A percentile compares a stretch with the other conserved stretches of the same genome.
Conservation (phyloP, 2,329 filamentous ascomycete genomes). For the Ascochyta koolunga region DNA sequence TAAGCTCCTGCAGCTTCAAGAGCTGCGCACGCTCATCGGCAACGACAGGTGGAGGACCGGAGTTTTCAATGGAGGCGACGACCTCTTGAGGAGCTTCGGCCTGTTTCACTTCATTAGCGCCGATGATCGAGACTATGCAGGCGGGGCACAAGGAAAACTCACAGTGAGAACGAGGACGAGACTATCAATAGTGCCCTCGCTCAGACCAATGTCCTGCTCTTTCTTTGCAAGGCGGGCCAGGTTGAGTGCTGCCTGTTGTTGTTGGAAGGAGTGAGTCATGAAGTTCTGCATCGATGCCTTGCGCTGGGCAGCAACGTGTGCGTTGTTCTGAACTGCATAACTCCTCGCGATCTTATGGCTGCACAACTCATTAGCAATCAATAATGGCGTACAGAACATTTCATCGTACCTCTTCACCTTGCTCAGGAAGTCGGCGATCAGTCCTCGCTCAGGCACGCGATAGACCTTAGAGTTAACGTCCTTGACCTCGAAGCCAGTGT, state of each 20-base stretch:
- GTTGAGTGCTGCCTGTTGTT: slow-evolving; percentile 71
- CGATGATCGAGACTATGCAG: slow-evolving; percentile 37
- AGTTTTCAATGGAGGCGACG: slow-evolving; percentile 36
- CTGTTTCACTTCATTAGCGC: slow-evolving; percentile 48
- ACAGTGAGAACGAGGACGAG: slow-evolving; percentile 69
- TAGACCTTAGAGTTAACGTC: slow-evolving; percentile 49
- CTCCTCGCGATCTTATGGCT: slow-evolving; percentile 24
- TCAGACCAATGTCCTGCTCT: slow-evolving; percentile 57
- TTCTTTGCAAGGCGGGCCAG: slow-evolving; percentile 63
- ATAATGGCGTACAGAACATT: neutral
- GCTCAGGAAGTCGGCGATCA: slow-evolving; percentile 66
- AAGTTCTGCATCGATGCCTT: slow-evolving; percentile 37
- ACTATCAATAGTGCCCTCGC: slow-evolving; percentile 51
- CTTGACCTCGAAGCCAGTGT: slow-evolving; percentile 36
- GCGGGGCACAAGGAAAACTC: slow-evolving; percentile 47
- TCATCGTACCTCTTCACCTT: slow-evolving; percentile 57
- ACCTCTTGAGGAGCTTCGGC: slow-evolving; percentile 48
- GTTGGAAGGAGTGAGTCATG: slow-evolving; percentile 53
- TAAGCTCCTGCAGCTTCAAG: slow-evolving; percentile 40
- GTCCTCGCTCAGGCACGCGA: slow-evolving; percentile 53
- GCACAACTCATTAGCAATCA: neutral
- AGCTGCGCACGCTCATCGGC: slow-evolving; percentile 38
- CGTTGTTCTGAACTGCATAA: slow-evolving; percentile 16
- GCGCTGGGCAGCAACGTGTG: slow-evolving; percentile 20
- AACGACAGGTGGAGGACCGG: slow-evolving; percentile 32